A percentile compares a stretch with the other conserved stretches of the same genome.
These are phyloP conservation scores for Alternaria brassicae DNA, from an alignment of 2,329 filamentous ascomycete genomes.

Conservation along the genomic window DNA sequence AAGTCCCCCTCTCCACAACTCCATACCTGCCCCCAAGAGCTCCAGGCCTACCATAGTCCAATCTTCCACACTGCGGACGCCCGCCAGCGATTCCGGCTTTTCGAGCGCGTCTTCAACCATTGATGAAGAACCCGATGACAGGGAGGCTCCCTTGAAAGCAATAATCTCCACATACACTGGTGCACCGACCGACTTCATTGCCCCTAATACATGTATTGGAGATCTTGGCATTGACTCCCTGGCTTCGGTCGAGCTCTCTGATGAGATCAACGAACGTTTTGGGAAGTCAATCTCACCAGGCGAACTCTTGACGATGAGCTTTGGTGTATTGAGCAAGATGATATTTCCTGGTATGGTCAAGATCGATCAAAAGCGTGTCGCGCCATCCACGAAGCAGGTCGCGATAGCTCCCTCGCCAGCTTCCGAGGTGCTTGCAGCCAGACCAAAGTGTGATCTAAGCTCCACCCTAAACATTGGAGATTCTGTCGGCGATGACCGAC, in stretches of 20 bases:
- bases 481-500: not conserved
- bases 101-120: constrained; percentile 5
- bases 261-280: constrained; percentile 10
- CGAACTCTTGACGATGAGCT: constrained; percentile 8
- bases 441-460: not conserved
- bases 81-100: constrained; percentile 3
- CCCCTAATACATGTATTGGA: constrained; percentile 10
- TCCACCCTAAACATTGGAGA: not conserved
- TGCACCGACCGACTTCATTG: constrained; percentile 9
- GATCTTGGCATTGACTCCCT: constrained; percentile 30
- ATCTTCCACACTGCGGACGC: not conserved
- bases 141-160: constrained; percentile 10
- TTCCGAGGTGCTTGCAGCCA: not conserved
- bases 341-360: not conserved
- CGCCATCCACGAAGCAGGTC: not conserved
- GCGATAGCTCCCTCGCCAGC: not conserved
- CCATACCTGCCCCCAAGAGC: not conserved
- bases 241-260: constrained; percentile 19
- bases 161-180: constrained; percentile 23
- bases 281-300: constrained; percentile 3
- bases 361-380: not conserved
- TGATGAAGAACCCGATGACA: constrained; percentile 4
- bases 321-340: constrained; percentile 7
- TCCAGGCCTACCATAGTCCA: not conserved
- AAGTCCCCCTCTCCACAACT: not conserved